Conservation (phyloP, 306 rosid genomes). For the Quercus glauca region DNA sequence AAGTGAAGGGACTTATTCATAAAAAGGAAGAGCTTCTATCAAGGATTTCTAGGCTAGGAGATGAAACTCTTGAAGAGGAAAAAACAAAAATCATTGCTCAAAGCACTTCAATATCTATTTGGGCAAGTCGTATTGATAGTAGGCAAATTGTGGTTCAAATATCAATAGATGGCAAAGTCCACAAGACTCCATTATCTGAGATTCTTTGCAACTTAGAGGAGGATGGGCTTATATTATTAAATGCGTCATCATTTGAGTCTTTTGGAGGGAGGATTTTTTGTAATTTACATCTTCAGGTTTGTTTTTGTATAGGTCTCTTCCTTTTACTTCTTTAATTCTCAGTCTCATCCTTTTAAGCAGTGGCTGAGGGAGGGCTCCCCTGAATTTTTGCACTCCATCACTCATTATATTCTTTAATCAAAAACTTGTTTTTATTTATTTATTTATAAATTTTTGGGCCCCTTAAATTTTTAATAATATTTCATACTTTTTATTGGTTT, state of each 20-base stretch:
- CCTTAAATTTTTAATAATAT: too few species aligned
- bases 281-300: slow-evolving; percentile 41
- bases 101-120: slow-evolving; percentile 20
- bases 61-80: neutral
- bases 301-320: neutral
- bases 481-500: too few species aligned
- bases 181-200: slow-evolving; percentile 26
- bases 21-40: slow-evolving; percentile 54
- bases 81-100: neutral
- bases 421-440: too few species aligned
- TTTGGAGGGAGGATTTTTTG: slow-evolving; percentile 36
- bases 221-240: slow-evolving; percentile 33
- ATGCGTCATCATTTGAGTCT: slow-evolving; percentile 49
- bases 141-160: slow-evolving; percentile 37
- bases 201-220: slow-evolving; percentile 31
- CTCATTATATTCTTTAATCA: too few species aligned
- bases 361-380: too few species aligned
- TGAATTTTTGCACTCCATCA: too few species aligned
- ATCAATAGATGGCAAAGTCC: slow-evolving; percentile 1
- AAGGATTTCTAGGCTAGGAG: slow-evolving; percentile 17
- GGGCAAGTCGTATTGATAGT: slow-evolving; percentile 23
- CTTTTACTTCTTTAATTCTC: neutral
- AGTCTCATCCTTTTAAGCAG: neutral
- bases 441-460: too few species aligned
- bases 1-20: slow-evolving; percentile 45